Base-by-base conservation (phyloP, 164 flowering plant species). In the Saururus chinensis region DNA sequence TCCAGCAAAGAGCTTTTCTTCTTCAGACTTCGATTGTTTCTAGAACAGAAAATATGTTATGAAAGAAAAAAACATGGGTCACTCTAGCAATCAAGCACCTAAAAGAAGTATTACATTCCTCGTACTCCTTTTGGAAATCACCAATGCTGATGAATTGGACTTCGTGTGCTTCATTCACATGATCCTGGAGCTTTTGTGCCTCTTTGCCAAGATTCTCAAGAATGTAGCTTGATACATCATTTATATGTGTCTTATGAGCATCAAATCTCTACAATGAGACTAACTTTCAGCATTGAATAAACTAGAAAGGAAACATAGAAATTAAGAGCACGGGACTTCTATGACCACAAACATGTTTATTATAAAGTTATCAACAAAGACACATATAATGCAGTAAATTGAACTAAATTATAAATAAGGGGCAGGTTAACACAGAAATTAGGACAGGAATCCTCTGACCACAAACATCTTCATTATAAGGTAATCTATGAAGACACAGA, bases 1-100 rank as follows among this genome's bases (percentile, higher is more conserved):
- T 84, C 92, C 66, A n/a, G 85, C 87, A 68, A 88, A 77, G 66
- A 95, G 96, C 69, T 84, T 87, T 68, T 83, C 93, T 23, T 84
- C 81, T 56, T 84, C 95, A 30, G 81, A 71, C 71, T 71, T 79
- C 57, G 95, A 81, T 57, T 87, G 90, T 71, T 89, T 97, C 99
- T 95, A 81, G 63, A 19, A 12, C 20, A 30, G 37, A 30, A 25
- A 19, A 19, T 24, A 19, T 14, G 12, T 17, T 21, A 4, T 11
- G 9, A 62, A 53, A 52, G 6, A 30, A 12, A 52, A n/a, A 37
- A 26, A 16, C 60, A 4, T 8, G 14, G 49, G 11, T 12, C 17
- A 3, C 11, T 45, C 49, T 2, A 45, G 11, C 9, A 45, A 3
- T 12, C 14, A 45, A 2, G 11, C 14, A 45, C 11, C 17, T 17